A percentile compares a stretch with the other conserved stretches of the same genome.
phyloP scores from a whole-genome alignment of 163 green algal genomes.

The Chlamydomonas reinhardtii region DNA sequence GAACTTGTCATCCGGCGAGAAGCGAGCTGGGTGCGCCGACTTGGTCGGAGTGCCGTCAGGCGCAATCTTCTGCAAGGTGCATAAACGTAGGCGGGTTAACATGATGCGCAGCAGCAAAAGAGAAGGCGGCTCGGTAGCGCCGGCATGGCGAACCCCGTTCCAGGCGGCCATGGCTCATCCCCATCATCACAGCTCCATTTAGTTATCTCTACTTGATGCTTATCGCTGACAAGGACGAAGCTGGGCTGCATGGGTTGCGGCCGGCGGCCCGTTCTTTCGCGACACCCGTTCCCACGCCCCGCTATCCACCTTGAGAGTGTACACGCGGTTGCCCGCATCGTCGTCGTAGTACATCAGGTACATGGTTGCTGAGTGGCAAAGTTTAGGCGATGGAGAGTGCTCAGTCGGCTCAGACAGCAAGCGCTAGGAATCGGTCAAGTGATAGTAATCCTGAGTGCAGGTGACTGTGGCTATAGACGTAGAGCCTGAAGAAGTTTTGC shows the following conservation, averaged over 20 bases:
- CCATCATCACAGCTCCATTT: too few relatives aligned
- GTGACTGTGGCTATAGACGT: too few relatives aligned
- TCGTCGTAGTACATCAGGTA: constrained; percentile 98
- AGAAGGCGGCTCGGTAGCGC: background rate
- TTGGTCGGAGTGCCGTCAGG: constrained; percentile 91
- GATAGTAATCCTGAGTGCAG: too few relatives aligned
- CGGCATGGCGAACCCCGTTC: background rate
- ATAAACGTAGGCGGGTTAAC: background rate
- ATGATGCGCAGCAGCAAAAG: background rate
- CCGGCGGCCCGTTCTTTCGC: too few relatives aligned
- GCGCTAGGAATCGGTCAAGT: too few relatives aligned
- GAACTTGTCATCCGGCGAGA: constrained; percentile 99
- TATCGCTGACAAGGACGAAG: too few relatives aligned
- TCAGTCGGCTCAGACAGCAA: too few relatives aligned
- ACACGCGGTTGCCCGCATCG: constrained; percentile 88
- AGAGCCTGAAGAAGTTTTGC: too few relatives aligned
- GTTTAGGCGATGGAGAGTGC: background rate
- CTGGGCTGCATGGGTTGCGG: too few relatives aligned
- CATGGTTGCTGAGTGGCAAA: constrained; percentile 72
- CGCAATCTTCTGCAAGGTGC: constrained; percentile 82
- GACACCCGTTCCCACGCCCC: too few relatives aligned
- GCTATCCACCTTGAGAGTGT: constrained; percentile 90
- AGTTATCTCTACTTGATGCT: too few relatives aligned
- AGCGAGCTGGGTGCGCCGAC: constrained; percentile 95
- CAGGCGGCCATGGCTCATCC: too few relatives aligned